Conservation (phyloP, 2,329 filamentous ascomycete genomes). For the Bipolaris zeicola region DNA sequence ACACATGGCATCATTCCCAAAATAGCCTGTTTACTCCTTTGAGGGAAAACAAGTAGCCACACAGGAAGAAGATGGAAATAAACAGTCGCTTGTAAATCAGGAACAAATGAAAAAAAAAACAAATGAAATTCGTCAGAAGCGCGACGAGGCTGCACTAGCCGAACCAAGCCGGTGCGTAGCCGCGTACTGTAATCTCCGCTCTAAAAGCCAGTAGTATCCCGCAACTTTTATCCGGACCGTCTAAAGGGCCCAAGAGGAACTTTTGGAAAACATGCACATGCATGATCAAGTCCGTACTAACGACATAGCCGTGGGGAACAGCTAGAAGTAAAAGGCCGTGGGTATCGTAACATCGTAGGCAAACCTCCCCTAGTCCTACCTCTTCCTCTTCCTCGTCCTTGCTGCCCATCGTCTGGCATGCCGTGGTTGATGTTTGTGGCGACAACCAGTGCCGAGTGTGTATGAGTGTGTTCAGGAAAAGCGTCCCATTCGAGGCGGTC, state of each 20-base stretch:
- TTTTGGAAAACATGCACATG: slow-evolving; percentile 35
- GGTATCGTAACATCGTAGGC: slow-evolving; percentile 45
- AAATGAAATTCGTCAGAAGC: slow-evolving; percentile 13
- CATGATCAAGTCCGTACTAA: slow-evolving; percentile 35
- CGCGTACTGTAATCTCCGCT: slow-evolving; percentile 6
- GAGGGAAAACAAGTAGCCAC: slow-evolving; percentile 22
- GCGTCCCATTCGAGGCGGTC: slow-evolving; percentile 43
- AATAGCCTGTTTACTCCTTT: slow-evolving; percentile 9
- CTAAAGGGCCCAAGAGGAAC: slow-evolving; percentile 26
- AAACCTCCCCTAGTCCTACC: slow-evolving; percentile 18
- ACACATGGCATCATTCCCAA: slow-evolving; percentile 43
- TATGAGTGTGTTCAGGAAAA: slow-evolving; percentile 33
- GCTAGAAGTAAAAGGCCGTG: slow-evolving; percentile 38
- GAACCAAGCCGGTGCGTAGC: slow-evolving; percentile 14
- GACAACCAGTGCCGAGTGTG: slow-evolving; percentile 10
- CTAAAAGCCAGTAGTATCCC: slow-evolving; percentile 6
- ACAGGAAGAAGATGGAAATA: slow-evolving; percentile 13
- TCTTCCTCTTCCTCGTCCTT: slow-evolving; percentile 16
- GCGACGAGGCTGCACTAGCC: slow-evolving; percentile 8
- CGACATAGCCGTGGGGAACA: slow-evolving; percentile 28
- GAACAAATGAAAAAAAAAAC: not conserved
- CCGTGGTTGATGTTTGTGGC: not conserved
- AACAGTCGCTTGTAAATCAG: slow-evolving; percentile 11
- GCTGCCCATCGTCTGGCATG: slow-evolving; percentile 20
- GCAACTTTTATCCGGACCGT: slow-evolving; percentile 29